Evolutionary conservation across 1,284 basidiomycete genomes (phyloP).

Genomic region (Trichosporon sp.): DNA sequence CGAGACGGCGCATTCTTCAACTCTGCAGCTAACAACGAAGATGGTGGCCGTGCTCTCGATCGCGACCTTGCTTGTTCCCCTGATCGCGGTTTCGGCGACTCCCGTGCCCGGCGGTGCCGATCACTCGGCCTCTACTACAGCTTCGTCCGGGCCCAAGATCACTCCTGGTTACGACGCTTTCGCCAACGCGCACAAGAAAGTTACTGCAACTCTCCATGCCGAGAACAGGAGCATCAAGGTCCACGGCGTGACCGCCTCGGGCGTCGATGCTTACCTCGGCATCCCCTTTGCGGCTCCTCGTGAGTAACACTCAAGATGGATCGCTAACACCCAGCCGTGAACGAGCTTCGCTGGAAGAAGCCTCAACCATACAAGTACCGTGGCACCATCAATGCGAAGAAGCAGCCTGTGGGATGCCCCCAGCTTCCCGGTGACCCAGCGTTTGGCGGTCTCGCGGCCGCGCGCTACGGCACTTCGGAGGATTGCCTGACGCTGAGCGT

Average conservation of each 20-base stretch:
- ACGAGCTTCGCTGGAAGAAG: slow-evolving; percentile 46
- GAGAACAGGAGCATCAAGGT: background rate
- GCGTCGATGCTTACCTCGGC: slow-evolving; percentile 25
- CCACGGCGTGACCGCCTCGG: background rate
- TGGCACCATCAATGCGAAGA: background rate
- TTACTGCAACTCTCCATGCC: background rate
- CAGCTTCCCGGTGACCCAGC: slow-evolving; percentile 37
- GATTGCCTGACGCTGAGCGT: slow-evolving; percentile 58
- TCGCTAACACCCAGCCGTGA: slow-evolving; percentile 57
- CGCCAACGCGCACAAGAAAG: background rate
- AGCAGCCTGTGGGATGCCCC: slow-evolving; percentile 37
- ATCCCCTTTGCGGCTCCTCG: slow-evolving; percentile 28
- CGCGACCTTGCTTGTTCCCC: background rate
- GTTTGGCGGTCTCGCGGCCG: slow-evolving; percentile 38
- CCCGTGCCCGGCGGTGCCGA: background rate
- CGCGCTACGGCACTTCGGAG: slow-evolving; percentile 41
- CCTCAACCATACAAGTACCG: background rate
- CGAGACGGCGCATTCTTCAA: background rate
- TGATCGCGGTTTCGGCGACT: background rate
- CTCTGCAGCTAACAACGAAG: background rate
- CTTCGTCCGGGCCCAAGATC: background rate
- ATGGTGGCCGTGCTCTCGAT: background rate
- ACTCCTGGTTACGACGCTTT: background rate
- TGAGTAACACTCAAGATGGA: background rate
- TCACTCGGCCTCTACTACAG: no score